Conservation (phyloP, 2,329 filamentous ascomycete genomes). For the Xylaria sp. region DNA sequence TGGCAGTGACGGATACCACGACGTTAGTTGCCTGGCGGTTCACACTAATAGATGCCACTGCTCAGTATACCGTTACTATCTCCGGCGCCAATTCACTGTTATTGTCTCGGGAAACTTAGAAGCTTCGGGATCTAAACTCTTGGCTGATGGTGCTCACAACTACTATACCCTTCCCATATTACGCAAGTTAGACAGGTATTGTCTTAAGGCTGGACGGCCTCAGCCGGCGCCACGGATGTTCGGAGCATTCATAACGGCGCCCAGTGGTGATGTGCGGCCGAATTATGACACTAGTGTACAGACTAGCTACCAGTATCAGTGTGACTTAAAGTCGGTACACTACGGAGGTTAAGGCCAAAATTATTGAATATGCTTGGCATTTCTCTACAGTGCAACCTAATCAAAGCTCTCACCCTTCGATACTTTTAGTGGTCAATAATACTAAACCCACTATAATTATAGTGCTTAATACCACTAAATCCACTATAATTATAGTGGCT, state of each 20-base stretch:
- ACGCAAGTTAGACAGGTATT: not conserved
- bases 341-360: too few species aligned
- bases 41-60: not conserved
- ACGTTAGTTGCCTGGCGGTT: not conserved
- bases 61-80: not conserved
- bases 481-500: too few species aligned
- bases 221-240: not conserved
- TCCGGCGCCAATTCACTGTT: not conserved
- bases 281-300: constrained; percentile 6
- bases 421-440: too few species aligned
- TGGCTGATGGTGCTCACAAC: not conserved
- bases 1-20: not conserved
- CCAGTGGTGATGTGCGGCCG: not conserved
- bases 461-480: too few species aligned
- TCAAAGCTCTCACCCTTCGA: too few species aligned
- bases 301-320: not conserved
- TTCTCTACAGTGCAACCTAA: too few species aligned
- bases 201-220: not conserved
- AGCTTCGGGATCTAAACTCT: not conserved
- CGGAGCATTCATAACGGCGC: not conserved
- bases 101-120: constrained; percentile 12
- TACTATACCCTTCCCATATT: not conserved
- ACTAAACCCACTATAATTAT: too few species aligned
- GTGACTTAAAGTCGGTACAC: not conserved
- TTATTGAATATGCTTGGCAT: too few species aligned